Percentiles rank a stretch among this genome's conserved stretches.
These are phyloP conservation scores for Fusarium falciforme DNA, from an alignment of 2,329 filamentous ascomycete species.

Conservation along the genomic window DNA sequence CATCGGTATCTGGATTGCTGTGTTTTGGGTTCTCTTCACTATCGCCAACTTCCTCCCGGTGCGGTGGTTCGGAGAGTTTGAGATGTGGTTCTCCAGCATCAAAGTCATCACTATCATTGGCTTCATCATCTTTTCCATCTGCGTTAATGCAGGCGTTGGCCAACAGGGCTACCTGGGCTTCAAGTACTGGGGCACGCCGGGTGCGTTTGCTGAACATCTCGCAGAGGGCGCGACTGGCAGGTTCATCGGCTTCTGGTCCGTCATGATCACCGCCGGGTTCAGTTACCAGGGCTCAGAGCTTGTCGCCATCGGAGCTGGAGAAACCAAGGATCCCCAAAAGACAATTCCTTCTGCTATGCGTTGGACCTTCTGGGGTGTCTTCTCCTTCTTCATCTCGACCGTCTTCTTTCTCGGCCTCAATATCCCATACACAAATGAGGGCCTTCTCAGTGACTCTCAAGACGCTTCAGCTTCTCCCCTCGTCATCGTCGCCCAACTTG, in stretches of 20 bases:
- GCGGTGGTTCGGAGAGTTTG: constrained; percentile 72
- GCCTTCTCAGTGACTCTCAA: constrained; percentile 58
- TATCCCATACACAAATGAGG: constrained; percentile 73
- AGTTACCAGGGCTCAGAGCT: constrained; percentile 79
- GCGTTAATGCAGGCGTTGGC: constrained; percentile 73
- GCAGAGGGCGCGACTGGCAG: constrained; percentile 51
- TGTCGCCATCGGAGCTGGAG: constrained; percentile 81
- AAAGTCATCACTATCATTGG: constrained; percentile 74
- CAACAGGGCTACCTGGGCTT: constrained; percentile 70
- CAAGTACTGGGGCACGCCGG: constrained; percentile 66
- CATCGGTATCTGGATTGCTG: constrained; percentile 80
- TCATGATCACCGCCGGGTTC: constrained; percentile 79
- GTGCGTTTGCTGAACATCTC: constrained; percentile 49
- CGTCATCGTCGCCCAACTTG: constrained; percentile 75
- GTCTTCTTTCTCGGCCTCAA: constrained; percentile 80
- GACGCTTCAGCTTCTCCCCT: constrained; percentile 70
- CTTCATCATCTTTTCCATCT: constrained; percentile 71
- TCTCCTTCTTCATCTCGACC: constrained; percentile 76
- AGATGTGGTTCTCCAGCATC: constrained; percentile 71
- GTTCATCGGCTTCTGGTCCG: constrained; percentile 73
- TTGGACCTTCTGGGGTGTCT: constrained; percentile 76
- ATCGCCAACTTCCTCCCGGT: constrained; percentile 69
- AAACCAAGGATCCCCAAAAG: constrained; percentile 80
- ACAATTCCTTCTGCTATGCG: constrained; percentile 81
- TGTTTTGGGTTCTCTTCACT: constrained; percentile 71